These are phyloP conservation scores for Didymella arachidicola DNA, from an alignment of 2,329 filamentous ascomycete species.

Conservation along the genomic window DNA sequence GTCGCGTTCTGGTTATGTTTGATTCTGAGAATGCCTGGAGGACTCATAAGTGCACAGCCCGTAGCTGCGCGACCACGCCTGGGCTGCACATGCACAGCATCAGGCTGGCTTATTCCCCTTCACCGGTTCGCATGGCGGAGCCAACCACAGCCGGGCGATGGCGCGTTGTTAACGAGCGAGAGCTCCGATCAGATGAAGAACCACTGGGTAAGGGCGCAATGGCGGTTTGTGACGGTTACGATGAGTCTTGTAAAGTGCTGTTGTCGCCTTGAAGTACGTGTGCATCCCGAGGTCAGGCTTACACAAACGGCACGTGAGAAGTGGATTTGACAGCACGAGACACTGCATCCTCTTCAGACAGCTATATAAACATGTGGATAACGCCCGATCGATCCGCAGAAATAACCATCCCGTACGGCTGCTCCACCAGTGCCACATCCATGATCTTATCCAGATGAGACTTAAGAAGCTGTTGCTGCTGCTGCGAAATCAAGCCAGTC, in stretches of 20 bases:
- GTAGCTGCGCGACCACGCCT: constrained; percentile 15
- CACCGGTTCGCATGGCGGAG: constrained; percentile 19
- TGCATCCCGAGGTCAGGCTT: too few relatives aligned
- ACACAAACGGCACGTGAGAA: too few relatives aligned
- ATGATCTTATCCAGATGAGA: constrained; percentile 87
- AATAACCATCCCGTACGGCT: constrained; percentile 90
- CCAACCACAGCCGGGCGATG: neutral
- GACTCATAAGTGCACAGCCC: neutral
- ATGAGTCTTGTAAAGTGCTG: too few relatives aligned
- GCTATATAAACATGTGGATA: constrained; percentile 79
- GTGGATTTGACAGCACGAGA: too few relatives aligned
- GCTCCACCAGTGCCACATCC: constrained; percentile 87
- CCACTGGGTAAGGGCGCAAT: too few relatives aligned
- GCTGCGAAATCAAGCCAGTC: constrained; percentile 88
- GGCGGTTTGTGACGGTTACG: too few relatives aligned
- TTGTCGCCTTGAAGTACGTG: too few relatives aligned
- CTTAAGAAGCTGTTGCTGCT: constrained; percentile 85
- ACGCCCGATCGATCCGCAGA: constrained; percentile 89
- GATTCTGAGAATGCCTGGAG: too few relatives aligned
- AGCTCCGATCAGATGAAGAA: too few relatives aligned
- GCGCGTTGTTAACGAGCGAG: neutral
- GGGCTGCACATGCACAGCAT: constrained; percentile 23
- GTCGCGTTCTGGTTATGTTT: too few relatives aligned
- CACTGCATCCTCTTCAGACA: neutral
- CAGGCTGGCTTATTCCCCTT: constrained; percentile 21